Conservation (phyloP, 2,329 filamentous ascomycete genomes). For the Pochonia chlamydosporia region DNA sequence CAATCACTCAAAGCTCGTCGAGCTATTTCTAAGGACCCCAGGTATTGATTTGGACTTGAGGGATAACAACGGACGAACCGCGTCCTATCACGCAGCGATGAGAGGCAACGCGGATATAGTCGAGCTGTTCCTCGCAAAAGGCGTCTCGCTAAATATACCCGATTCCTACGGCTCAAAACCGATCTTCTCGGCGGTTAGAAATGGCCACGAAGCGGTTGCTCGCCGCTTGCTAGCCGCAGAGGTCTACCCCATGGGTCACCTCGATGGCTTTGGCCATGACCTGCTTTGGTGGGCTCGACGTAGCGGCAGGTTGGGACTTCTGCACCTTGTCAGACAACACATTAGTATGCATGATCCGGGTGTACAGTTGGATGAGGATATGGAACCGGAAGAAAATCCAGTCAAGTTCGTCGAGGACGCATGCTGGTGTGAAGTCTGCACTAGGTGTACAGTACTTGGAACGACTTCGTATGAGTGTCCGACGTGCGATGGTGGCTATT, state of each 20-base stretch:
- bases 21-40: conserved; percentile 1
- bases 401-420: neutral
- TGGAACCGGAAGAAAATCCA: neutral
- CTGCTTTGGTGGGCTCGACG: conserved; percentile 8
- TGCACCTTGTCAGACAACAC: neutral
- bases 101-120: neutral
- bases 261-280: conserved; percentile 4
- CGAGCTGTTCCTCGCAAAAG: conserved; percentile 1
- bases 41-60: neutral
- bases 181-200: conserved; percentile 4
- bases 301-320: neutral
- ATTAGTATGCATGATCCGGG: neutral
- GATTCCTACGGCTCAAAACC: conserved; percentile 2
- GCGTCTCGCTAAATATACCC: neutral
- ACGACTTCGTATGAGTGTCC: conserved; percentile 6
- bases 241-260: neutral
- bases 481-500: conserved; percentile 11
- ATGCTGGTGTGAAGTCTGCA: conserved; percentile 13
- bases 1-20: neutral
- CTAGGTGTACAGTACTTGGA: conserved; percentile 4
- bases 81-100: conserved; percentile 4
- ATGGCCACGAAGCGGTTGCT: conserved; percentile 5
- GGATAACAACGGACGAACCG: conserved; percentile 6
- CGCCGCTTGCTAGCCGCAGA: neutral
- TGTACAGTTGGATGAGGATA: neutral